These are phyloP conservation scores for Calonectria hongkongensis DNA, from an alignment of 2,329 filamentous ascomycete genomes.

Conservation along the genomic window DNA sequence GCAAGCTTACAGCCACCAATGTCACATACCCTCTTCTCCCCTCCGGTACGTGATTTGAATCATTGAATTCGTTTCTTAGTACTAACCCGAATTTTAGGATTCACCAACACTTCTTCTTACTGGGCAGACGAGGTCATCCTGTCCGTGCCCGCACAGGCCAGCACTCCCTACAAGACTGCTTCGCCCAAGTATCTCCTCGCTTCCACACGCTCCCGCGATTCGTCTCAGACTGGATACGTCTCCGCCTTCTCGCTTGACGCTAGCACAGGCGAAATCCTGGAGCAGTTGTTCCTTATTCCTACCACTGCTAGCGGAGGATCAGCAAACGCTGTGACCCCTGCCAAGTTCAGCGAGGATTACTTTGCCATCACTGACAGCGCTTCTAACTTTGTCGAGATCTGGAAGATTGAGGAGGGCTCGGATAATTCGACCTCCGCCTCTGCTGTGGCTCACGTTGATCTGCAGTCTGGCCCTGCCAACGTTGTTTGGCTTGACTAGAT, in stretches of 20 bases:
- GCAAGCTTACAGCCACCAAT: conserved; percentile 30
- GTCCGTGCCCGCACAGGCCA: conserved; percentile 7
- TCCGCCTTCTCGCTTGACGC: conserved; percentile 23
- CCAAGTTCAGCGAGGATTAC: conserved; percentile 37
- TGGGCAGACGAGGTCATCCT: conserved; percentile 34
- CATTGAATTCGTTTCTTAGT: neutral
- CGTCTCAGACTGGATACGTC: conserved; percentile 23
- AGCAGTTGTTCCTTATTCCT: conserved; percentile 35
- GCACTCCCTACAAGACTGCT: neutral
- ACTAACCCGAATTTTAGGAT: neutral
- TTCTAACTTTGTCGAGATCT: conserved; percentile 29
- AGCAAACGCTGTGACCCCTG: conserved; percentile 40
- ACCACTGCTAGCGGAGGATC: conserved; percentile 38
- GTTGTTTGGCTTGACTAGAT: conserved; percentile 27
- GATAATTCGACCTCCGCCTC: conserved; percentile 7
- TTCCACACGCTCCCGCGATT: conserved; percentile 29
- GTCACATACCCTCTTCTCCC: conserved; percentile 30
- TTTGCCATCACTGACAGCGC: conserved; percentile 44
- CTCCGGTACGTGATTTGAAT: conserved; percentile 1
- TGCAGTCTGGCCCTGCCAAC: conserved; percentile 30
- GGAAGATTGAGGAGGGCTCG: conserved; percentile 12
- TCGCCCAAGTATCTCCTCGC: conserved; percentile 31
- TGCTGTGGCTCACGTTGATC: conserved; percentile 23
- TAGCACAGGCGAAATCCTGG: conserved; percentile 3
- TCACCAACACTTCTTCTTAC: conserved; percentile 36